A percentile compares a stretch with the other conserved stretches of the same genome.
phyloP scores from a whole-genome alignment of 805 yeast species.

The Starmerella potacharoeniae region DNA sequence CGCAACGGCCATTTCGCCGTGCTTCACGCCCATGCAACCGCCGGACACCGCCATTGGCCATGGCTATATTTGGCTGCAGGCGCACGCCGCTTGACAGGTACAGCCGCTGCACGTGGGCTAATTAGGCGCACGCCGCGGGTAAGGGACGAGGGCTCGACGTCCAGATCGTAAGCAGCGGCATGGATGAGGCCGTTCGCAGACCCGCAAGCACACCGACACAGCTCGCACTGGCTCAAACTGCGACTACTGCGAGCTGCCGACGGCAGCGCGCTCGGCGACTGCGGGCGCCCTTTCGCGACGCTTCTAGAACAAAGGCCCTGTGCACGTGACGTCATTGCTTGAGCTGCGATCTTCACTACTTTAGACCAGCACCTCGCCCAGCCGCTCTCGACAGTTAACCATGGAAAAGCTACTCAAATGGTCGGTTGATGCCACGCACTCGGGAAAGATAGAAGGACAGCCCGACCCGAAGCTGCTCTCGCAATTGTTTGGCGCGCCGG shows the following conservation, averaged over 20 bases:
- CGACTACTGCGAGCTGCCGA: no score
- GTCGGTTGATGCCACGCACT: slow-evolving; percentile 65
- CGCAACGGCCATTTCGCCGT: no score
- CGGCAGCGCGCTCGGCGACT: no score
- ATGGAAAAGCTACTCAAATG: slow-evolving; percentile 91
- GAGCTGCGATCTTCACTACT: no score
- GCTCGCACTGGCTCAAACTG: no score
- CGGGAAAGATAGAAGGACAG: slow-evolving; percentile 39
- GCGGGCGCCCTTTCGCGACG: background rate
- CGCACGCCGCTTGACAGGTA: no score
- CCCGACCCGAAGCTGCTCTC: slow-evolving; percentile 71
- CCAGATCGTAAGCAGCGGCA: no score
- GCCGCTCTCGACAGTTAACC: background rate
- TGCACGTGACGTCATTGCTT: background rate
- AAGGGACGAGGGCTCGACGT: background rate
- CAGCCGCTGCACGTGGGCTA: background rate
- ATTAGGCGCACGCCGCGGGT: background rate
- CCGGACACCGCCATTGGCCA: no score
- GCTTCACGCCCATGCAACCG: no score
- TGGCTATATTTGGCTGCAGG: no score
- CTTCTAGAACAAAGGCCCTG: background rate
- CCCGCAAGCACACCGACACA: no score
- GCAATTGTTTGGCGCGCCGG: slow-evolving; percentile 69
- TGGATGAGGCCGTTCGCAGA: no score
- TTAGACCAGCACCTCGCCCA: background rate